phyloP scores from a whole-genome alignment of 2,329 filamentous ascomycete genomes.

The Pseudodiploospora longispora region DNA sequence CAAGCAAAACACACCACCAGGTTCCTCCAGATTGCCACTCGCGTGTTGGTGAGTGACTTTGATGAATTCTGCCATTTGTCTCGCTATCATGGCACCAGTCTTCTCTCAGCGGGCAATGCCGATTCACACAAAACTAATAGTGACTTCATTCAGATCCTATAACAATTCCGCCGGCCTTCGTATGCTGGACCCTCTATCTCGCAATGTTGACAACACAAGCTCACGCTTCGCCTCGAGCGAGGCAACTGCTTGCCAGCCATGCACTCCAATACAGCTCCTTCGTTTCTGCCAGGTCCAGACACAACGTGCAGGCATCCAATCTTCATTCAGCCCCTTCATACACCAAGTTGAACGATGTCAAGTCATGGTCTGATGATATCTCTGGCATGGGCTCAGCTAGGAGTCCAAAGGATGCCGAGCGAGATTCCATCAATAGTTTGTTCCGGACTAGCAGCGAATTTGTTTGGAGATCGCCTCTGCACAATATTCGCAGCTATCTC shows the following conservation, averaged over 20 bases:
- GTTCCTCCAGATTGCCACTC: constrained; percentile 7
- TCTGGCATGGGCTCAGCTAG: constrained; percentile 30
- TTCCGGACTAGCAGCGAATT: constrained; percentile 20
- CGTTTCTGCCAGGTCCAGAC: constrained; percentile 10
- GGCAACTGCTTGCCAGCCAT: constrained; percentile 14
- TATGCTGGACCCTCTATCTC: constrained; percentile 2
- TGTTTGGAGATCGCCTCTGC: constrained; percentile 22
- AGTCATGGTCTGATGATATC: constrained; percentile 28
- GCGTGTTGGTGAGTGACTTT: not conserved
- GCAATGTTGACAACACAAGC: constrained; percentile 20
- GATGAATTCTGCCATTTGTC: not conserved
- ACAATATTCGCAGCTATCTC: constrained; percentile 27
- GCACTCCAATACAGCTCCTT: constrained; percentile 4
- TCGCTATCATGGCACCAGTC: too few relatives aligned
- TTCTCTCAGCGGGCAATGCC: too few relatives aligned
- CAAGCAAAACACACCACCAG: constrained; percentile 7
- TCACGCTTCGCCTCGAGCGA: constrained; percentile 20
- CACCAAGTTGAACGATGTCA: constrained; percentile 26
- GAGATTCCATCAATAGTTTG: constrained; percentile 35
- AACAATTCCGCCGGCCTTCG: too few relatives aligned
- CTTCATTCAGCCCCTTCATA: constrained; percentile 23
- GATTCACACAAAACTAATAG: too few relatives aligned
- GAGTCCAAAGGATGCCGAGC: constrained; percentile 37
- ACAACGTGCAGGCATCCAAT: constrained; percentile 27
- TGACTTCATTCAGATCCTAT: too few relatives aligned